Conservation (phyloP, 2,329 filamentous ascomycete genomes). For the Aspergillus novofumigatus region DNA sequence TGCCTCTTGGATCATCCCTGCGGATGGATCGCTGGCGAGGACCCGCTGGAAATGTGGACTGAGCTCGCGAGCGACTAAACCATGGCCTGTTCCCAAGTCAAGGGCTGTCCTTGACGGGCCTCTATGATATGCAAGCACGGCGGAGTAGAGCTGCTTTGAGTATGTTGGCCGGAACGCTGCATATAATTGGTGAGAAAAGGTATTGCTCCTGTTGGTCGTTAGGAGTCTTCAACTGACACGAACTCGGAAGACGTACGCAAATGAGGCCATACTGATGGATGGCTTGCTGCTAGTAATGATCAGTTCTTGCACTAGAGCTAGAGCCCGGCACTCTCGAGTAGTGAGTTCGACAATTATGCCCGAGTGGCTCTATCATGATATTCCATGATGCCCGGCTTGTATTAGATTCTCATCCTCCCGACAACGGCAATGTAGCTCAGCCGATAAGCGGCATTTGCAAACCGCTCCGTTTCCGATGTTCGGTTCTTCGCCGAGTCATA, state of each 20-base stretch:
- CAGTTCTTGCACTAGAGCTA: neutral
- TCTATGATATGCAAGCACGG: conserved; percentile 1
- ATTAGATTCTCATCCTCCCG: neutral
- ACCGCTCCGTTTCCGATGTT: neutral
- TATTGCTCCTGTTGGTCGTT: neutral
- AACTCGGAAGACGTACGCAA: neutral
- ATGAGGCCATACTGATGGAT: neutral
- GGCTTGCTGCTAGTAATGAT: neutral
- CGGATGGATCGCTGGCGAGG: conserved; percentile 9
- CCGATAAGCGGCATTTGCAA: neutral
- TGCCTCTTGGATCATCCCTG: conserved; percentile 29
- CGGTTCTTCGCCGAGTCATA: neutral
- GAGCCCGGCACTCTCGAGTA: neutral
- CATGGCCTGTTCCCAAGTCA: conserved; percentile 7
- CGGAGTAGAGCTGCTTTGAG: neutral
- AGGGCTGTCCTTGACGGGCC: neutral
- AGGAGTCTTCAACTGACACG: neutral
- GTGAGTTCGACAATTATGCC: neutral
- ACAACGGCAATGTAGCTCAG: neutral
- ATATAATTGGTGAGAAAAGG: conserved; percentile 3
- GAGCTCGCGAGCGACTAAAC: conserved; percentile 3
- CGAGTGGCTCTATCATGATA: neutral
- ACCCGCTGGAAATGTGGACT: neutral
- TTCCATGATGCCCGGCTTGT: neutral
- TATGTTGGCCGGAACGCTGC: conserved; percentile 4